Conservation (phyloP, 1,284 basidiomycete species). For the Malassezia caprae region DNA sequence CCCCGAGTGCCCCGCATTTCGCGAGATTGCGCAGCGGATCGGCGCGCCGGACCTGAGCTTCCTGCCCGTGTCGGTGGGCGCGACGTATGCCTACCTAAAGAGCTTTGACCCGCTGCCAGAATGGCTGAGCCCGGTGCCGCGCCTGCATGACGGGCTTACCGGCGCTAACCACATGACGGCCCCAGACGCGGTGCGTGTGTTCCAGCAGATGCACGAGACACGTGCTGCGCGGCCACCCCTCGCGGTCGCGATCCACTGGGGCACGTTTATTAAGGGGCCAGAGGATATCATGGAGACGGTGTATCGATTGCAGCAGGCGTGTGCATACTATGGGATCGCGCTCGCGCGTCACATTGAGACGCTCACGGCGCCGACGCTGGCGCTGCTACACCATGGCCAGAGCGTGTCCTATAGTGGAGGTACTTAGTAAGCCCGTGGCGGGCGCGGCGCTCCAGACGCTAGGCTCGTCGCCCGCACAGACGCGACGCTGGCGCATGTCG, state of each 20-base stretch:
- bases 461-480: not conserved
- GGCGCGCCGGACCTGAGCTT: conserved; percentile 31
- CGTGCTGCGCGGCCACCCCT: not conserved
- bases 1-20: conserved; percentile 38
- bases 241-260: conserved; percentile 30
- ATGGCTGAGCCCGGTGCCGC: conserved; percentile 29
- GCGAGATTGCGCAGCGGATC: conserved; percentile 24
- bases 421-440: not conserved
- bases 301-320: conserved; percentile 7
- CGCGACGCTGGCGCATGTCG: conserved; percentile 4
- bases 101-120: conserved; percentile 33
- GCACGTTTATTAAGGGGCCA: conserved; percentile 22
- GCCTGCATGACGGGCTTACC: conserved; percentile 29
- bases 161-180: conserved; percentile 41
- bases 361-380: conserved; percentile 3
- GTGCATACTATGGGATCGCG: not conserved
- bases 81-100: conserved; percentile 39
- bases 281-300: conserved; percentile 15
- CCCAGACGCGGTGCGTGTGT: conserved; percentile 31
- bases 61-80: conserved; percentile 43
- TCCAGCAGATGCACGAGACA: conserved; percentile 23
- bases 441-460: not conserved
- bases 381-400: conserved; percentile 18
- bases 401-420: conserved; percentile 2
- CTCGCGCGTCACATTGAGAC: not conserved